phyloP scores from a whole-genome alignment of 805 yeast species.

The Ogataea trehaloabstinens region DNA sequence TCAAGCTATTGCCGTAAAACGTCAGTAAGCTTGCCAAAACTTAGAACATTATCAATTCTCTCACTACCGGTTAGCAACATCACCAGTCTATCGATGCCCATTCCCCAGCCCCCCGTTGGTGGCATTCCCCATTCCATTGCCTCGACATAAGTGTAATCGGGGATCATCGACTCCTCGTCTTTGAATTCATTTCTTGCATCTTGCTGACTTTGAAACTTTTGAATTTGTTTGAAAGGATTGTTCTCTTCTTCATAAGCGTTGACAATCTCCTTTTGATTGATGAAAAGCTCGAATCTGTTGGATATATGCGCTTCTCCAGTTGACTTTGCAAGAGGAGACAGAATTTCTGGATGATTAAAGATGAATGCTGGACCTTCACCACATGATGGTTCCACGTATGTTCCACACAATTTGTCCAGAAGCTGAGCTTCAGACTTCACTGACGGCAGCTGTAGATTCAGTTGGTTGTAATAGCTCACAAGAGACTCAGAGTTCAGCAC shows the following conservation, averaged over 20 bases:
- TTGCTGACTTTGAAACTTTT: constrained; percentile 63
- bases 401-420: constrained; percentile 60
- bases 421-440: constrained; percentile 54
- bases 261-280: constrained; percentile 75
- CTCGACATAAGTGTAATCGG: constrained; percentile 69
- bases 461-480: constrained; percentile 35
- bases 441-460: constrained; percentile 37
- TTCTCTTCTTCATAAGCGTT: constrained; percentile 98
- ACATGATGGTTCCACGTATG: constrained; percentile 66
- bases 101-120: constrained; percentile 98
- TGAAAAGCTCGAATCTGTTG: constrained; percentile 79
- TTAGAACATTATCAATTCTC: constrained; percentile 72
- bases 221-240: constrained; percentile 68
- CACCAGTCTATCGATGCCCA: constrained; percentile 86
- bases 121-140: constrained; percentile 93
- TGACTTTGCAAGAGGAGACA: constrained; percentile 90
- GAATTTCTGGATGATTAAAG: constrained; percentile 74
- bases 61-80: constrained; percentile 68
- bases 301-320: constrained; percentile 45
- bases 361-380: constrained; percentile 63
- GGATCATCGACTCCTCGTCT: constrained; percentile 63
- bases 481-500: constrained; percentile 41
- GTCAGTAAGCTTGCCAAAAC: constrained; percentile 73
- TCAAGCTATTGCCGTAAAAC: constrained; percentile 63
- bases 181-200: constrained; percentile 41